phyloP scores from a whole-genome alignment of 331 rosid species.

The Saraca asoca region DNA sequence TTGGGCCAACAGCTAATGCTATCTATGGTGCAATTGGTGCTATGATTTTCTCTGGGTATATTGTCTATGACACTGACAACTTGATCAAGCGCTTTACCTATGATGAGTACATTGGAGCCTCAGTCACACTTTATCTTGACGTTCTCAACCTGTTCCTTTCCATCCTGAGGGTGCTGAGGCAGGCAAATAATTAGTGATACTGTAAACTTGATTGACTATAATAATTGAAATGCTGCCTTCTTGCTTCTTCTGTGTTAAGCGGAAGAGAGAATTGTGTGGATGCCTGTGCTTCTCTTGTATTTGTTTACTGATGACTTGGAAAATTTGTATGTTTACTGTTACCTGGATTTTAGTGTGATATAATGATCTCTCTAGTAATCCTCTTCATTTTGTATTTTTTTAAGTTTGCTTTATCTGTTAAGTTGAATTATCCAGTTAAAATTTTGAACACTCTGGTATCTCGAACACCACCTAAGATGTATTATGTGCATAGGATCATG shows the following conservation, averaged over 20 bases:
- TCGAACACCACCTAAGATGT: too few relatives aligned
- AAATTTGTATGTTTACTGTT: too few relatives aligned
- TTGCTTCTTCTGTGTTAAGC: slow-evolving; percentile 19
- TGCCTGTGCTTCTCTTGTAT: background rate
- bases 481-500: too few relatives aligned
- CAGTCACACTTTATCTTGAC: slow-evolving; percentile 86
- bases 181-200: slow-evolving; percentile 41
- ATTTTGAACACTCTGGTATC: too few relatives aligned
- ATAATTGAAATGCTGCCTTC: slow-evolving; percentile 12
- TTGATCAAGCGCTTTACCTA: slow-evolving; percentile 88
- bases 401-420: too few relatives aligned
- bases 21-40: slow-evolving; percentile 79
- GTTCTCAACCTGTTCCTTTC: slow-evolving; percentile 52
- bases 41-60: slow-evolving; percentile 79
- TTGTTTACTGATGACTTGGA: background rate
- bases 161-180: slow-evolving; percentile 54
- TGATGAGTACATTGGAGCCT: slow-evolving; percentile 91
- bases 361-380: too few relatives aligned
- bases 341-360: too few relatives aligned
- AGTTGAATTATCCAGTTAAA: too few relatives aligned
- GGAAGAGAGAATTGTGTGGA: slow-evolving; percentile 7
- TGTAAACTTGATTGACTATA: slow-evolving; percentile 10
- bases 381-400: too few relatives aligned
- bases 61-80: slow-evolving; percentile 92
- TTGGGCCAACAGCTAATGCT: slow-evolving; percentile 71